Evolutionary conservation across 2,329 filamentous ascomycete genomes (phyloP).

Genomic region (Fusarium sp.): DNA sequence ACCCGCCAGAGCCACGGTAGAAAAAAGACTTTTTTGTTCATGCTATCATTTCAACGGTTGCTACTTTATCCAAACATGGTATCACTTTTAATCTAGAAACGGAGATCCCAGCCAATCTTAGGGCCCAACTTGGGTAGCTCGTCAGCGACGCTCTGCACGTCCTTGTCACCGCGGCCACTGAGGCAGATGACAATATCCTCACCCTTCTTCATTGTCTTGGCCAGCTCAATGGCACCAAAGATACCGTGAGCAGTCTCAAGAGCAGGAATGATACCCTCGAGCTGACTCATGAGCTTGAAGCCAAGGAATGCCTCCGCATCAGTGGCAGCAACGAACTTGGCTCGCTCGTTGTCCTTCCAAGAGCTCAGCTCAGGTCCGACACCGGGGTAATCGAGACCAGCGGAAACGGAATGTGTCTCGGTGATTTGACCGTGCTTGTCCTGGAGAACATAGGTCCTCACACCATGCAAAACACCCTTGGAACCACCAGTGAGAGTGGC

Average conservation of each 20-base stretch:
- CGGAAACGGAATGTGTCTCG: constrained; percentile 96
- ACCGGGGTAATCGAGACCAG: constrained; percentile 95
- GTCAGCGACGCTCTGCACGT: constrained; percentile 97
- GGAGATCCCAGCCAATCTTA: constrained; percentile 79
- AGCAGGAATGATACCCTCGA: constrained; percentile 96
- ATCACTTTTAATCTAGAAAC: constrained; percentile 54
- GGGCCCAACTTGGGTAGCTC: constrained; percentile 89
- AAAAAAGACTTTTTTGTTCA: constrained; percentile 23
- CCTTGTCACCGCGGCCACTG: constrained; percentile 95
- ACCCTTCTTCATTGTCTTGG: constrained; percentile 89
- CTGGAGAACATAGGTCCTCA: constrained; percentile 94
- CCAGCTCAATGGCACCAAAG: constrained; percentile 86
- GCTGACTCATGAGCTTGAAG: constrained; percentile 84
- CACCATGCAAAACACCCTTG: constrained; percentile 94
- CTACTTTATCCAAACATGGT: constrained; percentile 26
- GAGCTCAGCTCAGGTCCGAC: constrained; percentile 90
- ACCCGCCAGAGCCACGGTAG: constrained; percentile 25
- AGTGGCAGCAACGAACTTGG: constrained; percentile 89
- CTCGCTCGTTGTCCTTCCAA: constrained; percentile 92
- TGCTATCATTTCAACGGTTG: constrained; percentile 20
- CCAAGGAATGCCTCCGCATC: constrained; percentile 90
- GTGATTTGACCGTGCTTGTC: constrained; percentile 91
- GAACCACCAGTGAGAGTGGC: constrained; percentile 87
- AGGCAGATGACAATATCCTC: constrained; percentile 94
- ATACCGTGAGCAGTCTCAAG: constrained; percentile 94